A percentile compares a stretch with the other conserved stretches of the same genome.
phyloP scores from a whole-genome alignment of 805 yeast genomes.

The Zygoascus tannicola region DNA sequence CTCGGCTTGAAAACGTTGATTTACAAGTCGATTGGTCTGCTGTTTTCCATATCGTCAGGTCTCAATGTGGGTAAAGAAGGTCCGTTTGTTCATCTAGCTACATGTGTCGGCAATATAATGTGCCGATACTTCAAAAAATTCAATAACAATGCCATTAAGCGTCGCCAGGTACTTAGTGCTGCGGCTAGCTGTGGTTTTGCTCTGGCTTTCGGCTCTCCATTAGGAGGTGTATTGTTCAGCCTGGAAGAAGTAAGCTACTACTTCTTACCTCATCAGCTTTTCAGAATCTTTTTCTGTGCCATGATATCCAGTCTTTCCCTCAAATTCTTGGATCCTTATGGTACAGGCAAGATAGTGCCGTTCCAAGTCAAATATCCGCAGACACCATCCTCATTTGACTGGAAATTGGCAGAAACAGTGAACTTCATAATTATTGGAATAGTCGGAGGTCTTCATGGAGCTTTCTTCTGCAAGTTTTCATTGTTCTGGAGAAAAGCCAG shows the following conservation, averaged over 20 bases:
- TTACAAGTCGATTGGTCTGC: conserved; percentile 39
- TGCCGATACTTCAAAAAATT: conserved; percentile 39
- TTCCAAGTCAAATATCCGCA: conserved; percentile 42
- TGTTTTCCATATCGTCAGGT: conserved; percentile 49
- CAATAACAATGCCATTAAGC: conserved; percentile 39
- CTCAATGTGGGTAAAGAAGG: conserved; percentile 53
- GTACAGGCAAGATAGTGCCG: conserved; percentile 49
- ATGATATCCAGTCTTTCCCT: conserved; percentile 43
- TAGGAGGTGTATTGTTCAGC: conserved; percentile 50
- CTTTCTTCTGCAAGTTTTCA: conserved; percentile 38
- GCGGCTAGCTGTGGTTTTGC: conserved; percentile 54
- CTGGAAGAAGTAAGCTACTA: conserved; percentile 50
- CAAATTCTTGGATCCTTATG: conserved; percentile 47
- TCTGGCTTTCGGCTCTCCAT: conserved; percentile 50
- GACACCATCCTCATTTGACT: conserved; percentile 26
- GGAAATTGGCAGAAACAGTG: conserved; percentile 41
- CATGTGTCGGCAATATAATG: conserved; percentile 49
- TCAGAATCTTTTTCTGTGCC: conserved; percentile 48
- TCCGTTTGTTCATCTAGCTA: conserved; percentile 51
- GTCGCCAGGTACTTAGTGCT: conserved; percentile 46
- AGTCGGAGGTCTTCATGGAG: conserved; percentile 48
- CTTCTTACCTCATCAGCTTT: conserved; percentile 44
- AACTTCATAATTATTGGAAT: conserved; percentile 41
- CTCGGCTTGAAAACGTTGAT: conserved; percentile 44
- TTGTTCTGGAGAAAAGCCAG: conserved; percentile 36